phyloP scores from a whole-genome alignment of 2,329 filamentous ascomycete species.

The Davidsoniella neocaledoniae region DNA sequence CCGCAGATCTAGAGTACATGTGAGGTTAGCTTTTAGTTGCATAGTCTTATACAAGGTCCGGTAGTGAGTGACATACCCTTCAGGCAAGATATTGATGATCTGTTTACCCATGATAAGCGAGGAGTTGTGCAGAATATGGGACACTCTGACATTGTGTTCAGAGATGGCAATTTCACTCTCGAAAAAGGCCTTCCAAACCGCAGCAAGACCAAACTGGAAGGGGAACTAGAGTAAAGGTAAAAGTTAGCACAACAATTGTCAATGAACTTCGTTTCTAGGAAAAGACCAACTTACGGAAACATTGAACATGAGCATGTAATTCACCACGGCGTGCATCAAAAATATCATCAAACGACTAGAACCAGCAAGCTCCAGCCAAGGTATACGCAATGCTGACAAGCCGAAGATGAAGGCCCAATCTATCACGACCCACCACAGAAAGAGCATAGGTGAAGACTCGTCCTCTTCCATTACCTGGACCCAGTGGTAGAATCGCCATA shows the following conservation, averaged over 20 bases:
- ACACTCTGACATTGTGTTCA: constrained; percentile 81
- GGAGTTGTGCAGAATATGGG: constrained; percentile 73
- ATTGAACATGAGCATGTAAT: constrained; percentile 85
- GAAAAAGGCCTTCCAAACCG: constrained; percentile 65
- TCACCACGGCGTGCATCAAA: constrained; percentile 50
- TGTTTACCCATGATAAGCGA: constrained; percentile 91
- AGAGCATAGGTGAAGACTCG: constrained; percentile 72
- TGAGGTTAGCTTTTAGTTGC: background rate
- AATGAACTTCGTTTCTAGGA: background rate
- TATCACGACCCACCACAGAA: constrained; percentile 82
- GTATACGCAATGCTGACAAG: constrained; percentile 74
- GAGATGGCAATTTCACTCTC: constrained; percentile 86
- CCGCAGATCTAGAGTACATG: constrained; percentile 44
- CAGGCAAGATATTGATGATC: constrained; percentile 92
- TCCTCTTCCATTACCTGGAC: constrained; percentile 62
- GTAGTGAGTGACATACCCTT: constrained; percentile 41
- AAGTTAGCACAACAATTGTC: background rate
- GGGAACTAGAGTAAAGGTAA: constrained; percentile 40
- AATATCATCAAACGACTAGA: constrained; percentile 56
- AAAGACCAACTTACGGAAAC: constrained; percentile 44
- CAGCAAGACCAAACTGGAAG: constrained; percentile 54
- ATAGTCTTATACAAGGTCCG: background rate
- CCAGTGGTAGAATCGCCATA: constrained; percentile 81
- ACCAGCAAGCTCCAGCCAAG: constrained; percentile 87
- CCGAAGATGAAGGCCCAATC: constrained; percentile 80